phyloP scores from a whole-genome alignment of 2,329 filamentous ascomycete genomes.

The Xylaria sp. region DNA sequence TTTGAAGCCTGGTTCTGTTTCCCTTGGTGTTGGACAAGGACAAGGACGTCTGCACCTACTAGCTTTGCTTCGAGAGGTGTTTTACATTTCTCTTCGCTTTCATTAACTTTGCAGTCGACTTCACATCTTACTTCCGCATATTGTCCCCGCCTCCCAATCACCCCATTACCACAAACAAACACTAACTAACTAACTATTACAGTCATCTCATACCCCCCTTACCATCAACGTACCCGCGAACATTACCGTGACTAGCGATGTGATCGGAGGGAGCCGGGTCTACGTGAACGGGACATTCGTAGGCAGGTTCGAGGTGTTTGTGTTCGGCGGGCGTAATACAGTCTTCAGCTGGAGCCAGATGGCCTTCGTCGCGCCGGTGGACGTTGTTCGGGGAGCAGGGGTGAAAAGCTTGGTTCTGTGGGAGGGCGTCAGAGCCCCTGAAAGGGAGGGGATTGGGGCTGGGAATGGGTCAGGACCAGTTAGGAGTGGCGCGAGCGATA shows the following conservation, averaged over 20 bases:
- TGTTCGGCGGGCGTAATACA: constrained; percentile 63
- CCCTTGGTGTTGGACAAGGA: not conserved
- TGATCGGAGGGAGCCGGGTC: constrained; percentile 58
- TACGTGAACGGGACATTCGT: constrained; percentile 59
- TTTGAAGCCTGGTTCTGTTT: not conserved
- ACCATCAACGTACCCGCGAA: constrained; percentile 48
- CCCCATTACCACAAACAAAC: not conserved
- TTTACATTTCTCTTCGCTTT: not conserved
- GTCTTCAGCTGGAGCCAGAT: constrained; percentile 66
- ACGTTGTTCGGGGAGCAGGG: constrained; percentile 40
- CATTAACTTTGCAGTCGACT: not conserved
- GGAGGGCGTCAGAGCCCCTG: constrained; percentile 13
- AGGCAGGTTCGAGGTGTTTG: constrained; percentile 64
- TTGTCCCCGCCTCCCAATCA: not conserved
- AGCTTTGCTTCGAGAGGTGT: not conserved
- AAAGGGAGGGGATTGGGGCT: not conserved
- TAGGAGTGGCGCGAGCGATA: not conserved
- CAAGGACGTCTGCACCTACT: not conserved
- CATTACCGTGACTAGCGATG: constrained; percentile 57
- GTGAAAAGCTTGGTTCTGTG: constrained; percentile 28
- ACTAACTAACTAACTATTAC: not conserved
- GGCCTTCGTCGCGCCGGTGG: constrained; percentile 63
- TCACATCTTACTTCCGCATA: not conserved
- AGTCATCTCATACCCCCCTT: constrained; percentile 57
- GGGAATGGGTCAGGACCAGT: not conserved